Base-by-base conservation (phyloP, 306 rosid species). In the Delonix regia region DNA sequence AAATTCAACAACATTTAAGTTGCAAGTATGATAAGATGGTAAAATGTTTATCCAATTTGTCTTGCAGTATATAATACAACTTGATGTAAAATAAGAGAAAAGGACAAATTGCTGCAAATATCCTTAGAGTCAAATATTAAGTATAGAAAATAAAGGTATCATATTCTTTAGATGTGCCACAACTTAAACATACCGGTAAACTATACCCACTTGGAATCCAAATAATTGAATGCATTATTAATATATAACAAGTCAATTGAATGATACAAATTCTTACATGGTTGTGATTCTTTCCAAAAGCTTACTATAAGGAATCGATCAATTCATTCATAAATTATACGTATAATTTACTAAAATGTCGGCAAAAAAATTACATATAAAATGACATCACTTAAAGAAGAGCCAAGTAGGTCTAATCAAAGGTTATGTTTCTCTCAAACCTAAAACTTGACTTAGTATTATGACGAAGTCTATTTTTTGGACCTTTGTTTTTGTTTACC, bases 221-320 rank as follows among this genome's bases (percentile, higher is more conserved):
- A 81, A 75, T 71, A 63, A 62, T 13, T 38, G 45, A 38, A 77
- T 63, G 67, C 57, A 44, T 47, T 66, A 69, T 56, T 63, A 25
- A 49, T 65, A 27, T 47, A 70, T 12, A 18, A 56, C 47, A 71
- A 25, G 62, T 63, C 9, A 75, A 64, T 78, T 80, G 48, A 68
- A 77, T 48, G 77, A 80, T 62, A 34, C 76, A 82, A 85, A 82
- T 64, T 38, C 96, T 88, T 89, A 96, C 99, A 96, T 91, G 30
- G 99, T 90, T 33, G 92, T 96, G 86, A 91, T 91, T 18, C 80
- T 67, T 44, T 76, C 89, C n/a, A 96, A 80, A 77, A 93, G 90
- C 83, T 47, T 87, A 62, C 74, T 61, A 24, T 21, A 27, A 66
- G 99, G 98, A 76, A 96, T 75, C 12, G 96, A 73, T 88, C n/a